Evolutionary conservation across 441 rosid species (phyloP).

Genomic region (Adansonia rubrostipa): DNA sequence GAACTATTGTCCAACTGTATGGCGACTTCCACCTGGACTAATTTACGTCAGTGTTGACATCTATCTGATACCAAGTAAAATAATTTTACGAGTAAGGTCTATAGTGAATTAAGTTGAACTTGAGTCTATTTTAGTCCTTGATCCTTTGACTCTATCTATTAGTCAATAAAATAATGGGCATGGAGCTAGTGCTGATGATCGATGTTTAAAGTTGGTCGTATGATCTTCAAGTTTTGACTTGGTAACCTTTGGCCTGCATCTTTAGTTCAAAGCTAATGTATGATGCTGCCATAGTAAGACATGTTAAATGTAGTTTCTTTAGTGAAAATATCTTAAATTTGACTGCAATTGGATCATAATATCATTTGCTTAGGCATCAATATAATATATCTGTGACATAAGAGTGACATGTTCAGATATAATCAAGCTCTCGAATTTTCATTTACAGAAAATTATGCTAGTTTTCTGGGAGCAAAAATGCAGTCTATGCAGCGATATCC

Average conservation of each 20-base stretch:
- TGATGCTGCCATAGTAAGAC: neutral
- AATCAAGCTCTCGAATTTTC: neutral
- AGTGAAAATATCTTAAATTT: neutral
- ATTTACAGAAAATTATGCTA: conserved; percentile 5
- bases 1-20: neutral
- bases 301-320: neutral
- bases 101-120: neutral
- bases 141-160: neutral
- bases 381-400: neutral
- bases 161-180: too few species aligned
- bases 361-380: conserved; percentile 9
- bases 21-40: conserved; percentile 2
- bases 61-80: conserved; percentile 8
- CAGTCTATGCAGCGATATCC: conserved; percentile 26
- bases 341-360: neutral
- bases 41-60: neutral
- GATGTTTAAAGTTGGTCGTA: neutral
- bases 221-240: neutral
- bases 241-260: neutral
- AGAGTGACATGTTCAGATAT: neutral
- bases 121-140: neutral
- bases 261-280: neutral
- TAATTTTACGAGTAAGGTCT: neutral
- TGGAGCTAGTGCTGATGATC: neutral
- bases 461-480: neutral